Percentiles rank a stretch among this genome's conserved stretches.
Conservation (phyloP, 352 stramenopile species). For the Phytophthora citricola region DNA sequence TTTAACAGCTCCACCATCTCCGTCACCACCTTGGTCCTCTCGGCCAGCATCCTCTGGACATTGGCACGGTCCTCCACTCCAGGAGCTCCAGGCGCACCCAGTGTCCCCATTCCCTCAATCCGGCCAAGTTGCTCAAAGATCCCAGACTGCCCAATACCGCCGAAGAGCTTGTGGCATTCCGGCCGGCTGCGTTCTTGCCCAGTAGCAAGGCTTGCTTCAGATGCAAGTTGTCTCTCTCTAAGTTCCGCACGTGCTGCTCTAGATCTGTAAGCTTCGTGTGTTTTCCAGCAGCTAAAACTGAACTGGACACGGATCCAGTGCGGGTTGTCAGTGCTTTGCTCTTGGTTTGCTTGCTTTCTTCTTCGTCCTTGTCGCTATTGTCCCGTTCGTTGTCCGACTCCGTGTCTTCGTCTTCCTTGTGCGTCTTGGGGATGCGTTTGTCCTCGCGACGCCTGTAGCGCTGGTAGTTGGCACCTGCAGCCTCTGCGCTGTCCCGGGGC, state of each 20-base stretch:
- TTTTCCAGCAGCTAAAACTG: conserved; percentile 11
- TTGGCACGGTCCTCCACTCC: conserved; percentile 40
- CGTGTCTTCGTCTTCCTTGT: conserved; percentile 24
- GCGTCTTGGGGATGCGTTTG: conserved; percentile 8
- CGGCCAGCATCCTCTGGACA: conserved; percentile 59
- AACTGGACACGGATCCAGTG: background rate
- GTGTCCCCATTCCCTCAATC: conserved; percentile 9
- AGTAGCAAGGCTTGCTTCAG: conserved; percentile 79
- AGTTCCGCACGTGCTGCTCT: conserved; percentile 66
- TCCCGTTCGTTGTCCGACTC: conserved; percentile 22
- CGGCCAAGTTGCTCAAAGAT: conserved; percentile 21
- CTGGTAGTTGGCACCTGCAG: background rate
- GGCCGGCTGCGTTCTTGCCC: conserved; percentile 51
- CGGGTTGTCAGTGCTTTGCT: conserved; percentile 8
- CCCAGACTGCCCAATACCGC: conserved; percentile 37
- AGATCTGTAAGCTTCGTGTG: conserved; percentile 81
- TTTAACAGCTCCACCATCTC: conserved; percentile 87
- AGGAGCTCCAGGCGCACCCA: conserved; percentile 1
- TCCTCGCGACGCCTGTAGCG: background rate
- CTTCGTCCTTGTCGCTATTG: conserved; percentile 8
- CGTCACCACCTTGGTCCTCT: conserved; percentile 79
- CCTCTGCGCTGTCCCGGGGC: background rate
- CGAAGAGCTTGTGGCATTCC: background rate
- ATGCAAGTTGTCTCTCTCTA: conserved; percentile 81
- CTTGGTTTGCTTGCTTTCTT: conserved; percentile 6